Conservation (phyloP, 805 yeast genomes). For the Cyberlindnera xylosilytica region DNA sequence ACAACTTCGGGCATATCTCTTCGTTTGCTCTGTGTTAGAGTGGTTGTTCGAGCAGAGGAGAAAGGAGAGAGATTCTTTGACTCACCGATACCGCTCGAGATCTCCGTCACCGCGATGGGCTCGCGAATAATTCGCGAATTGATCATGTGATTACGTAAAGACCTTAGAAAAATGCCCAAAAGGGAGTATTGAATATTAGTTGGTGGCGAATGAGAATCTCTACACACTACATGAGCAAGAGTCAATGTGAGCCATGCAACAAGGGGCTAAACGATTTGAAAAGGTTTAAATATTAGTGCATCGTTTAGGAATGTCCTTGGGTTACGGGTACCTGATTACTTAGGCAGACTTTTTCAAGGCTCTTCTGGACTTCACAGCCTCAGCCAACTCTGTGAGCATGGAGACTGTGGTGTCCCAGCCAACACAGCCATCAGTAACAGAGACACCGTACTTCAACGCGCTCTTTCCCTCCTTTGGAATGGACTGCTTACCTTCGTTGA, state of each 20-base stretch:
- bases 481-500: constrained; percentile 90
- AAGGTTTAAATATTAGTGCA: too few species aligned
- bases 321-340: too few species aligned
- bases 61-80: background rate
- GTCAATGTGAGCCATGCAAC: too few species aligned
- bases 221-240: too few species aligned
- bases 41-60: background rate
- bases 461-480: constrained; percentile 76
- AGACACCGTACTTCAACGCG: constrained; percentile 85
- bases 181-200: background rate
- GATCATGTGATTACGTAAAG: background rate
- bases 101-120: background rate
- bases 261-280: too few species aligned
- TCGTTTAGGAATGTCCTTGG: too few species aligned
- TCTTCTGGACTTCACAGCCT: constrained; percentile 83
- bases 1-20: constrained; percentile 28
- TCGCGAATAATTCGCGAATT: background rate
- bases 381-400: constrained; percentile 76
- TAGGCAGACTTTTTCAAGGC: constrained; percentile 26
- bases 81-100: background rate
- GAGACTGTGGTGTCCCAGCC: constrained; percentile 83
- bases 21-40: background rate
- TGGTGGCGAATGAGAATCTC: background rate
- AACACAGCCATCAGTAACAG: constrained; percentile 97
- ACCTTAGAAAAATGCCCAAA: background rate